Evolutionary conservation across 106 monocot genomes (phyloP), one percentile per base, ranked within the genome.

Genomic region (Iris macrosiphon): DNA sequence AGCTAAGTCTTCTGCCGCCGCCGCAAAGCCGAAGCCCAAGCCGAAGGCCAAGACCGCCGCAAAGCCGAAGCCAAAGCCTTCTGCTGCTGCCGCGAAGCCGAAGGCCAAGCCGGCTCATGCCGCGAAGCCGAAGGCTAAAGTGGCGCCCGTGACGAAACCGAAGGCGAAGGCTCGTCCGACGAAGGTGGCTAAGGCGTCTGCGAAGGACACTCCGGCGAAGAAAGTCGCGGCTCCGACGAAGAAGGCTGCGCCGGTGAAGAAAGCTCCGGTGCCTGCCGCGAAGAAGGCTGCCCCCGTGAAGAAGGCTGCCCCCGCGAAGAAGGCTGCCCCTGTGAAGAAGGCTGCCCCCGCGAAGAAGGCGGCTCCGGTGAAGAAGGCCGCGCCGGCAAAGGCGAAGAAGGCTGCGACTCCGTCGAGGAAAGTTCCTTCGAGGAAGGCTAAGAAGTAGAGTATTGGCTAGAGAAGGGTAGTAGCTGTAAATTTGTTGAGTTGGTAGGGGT

Each of bases 401-500:
- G 25, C 7, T 3, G 65, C 49, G 1, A 67, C 57, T 49, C 59
- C 82, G 15, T 40, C 57, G 38, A 82, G 69, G 77, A 82, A 64
- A 59, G 45, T 44, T 0, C 50, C 46, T 15, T 54, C 76, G 29
- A 82, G 68, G 59, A 81, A 67, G 60, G 72, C 72, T 2, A 67
- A 73, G 69, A 73, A 77, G 73, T 64, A 69, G 64, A 27, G 14
- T 6, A 17, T 25, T 50, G 23, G 15, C 10, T 38, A 45, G 19
- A 12, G 30, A n/a, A 9, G 51, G 51, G 27, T 15, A n/a, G 51
- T 14, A 10, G 4, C 7, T 48, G 48, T 48, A 48, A 48, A 48
- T 48, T 48, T 8, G 48, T 23, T 48, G 23, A 48, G 21, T 19
- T 21, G 23, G 48, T 3, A 48, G 48, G 20, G 48, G 7, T 23